These are phyloP conservation scores for Globisporangium yorkense DNA, from an alignment of 352 stramenopile genomes.

Conservation along the genomic window DNA sequence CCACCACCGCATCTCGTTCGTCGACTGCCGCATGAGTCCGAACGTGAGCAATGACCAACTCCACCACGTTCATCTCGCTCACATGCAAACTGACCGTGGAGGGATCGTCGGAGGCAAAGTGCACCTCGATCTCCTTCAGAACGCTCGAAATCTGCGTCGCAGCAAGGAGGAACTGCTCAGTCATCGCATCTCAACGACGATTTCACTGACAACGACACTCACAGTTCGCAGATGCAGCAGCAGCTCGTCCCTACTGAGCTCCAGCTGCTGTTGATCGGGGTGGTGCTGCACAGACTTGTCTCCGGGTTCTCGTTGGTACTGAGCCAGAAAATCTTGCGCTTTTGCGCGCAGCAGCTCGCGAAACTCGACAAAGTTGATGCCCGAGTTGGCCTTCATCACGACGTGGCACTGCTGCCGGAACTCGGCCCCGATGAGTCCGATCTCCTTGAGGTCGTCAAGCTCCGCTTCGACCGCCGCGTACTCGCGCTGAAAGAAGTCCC, in stretches of 20 bases:
- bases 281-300: not conserved
- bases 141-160: not conserved
- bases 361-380: constrained; percentile 75
- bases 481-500: constrained; percentile 66
- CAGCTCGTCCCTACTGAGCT: constrained; percentile 1
- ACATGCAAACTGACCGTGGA: not conserved
- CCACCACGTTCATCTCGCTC: no score
- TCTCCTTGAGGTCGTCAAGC: constrained; percentile 53
- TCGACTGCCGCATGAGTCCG: not conserved
- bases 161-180: not conserved
- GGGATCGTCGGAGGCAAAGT: not conserved
- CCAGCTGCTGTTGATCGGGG: not conserved
- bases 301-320: not conserved
- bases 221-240: constrained; percentile 1
- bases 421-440: constrained; percentile 43
- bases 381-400: constrained; percentile 73
- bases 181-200: not conserved
- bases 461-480: constrained; percentile 53
- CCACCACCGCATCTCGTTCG: not conserved
- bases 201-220: not conserved
- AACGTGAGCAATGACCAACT: no score
- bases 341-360: constrained; percentile 48
- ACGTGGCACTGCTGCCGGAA: constrained; percentile 68
- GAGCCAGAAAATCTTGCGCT: constrained; percentile 18
- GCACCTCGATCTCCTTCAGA: not conserved